A percentile compares a stretch with the other conserved stretches of the same genome.
phyloP scores from a whole-genome alignment of 441 rosid species.

The Eruca vesicaria region DNA sequence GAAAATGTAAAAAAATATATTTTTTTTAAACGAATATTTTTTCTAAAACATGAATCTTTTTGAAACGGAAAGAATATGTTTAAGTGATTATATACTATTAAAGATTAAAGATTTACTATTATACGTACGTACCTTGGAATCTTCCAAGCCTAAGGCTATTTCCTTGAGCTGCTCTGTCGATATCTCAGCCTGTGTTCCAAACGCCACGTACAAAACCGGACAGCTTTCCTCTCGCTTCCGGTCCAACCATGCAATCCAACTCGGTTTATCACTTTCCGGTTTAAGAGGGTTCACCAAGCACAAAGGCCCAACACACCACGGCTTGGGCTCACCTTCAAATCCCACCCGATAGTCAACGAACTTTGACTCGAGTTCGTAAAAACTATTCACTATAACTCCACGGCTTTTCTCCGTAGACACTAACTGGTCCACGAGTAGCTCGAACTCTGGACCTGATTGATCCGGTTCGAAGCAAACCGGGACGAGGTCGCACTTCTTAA shows the following conservation, averaged over 20 bases:
- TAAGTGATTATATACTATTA: too few species aligned
- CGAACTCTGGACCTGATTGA: not conserved
- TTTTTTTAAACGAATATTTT: too few species aligned
- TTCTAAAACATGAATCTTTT: too few species aligned
- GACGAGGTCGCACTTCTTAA: not conserved
- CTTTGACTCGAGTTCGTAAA: not conserved
- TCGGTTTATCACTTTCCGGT: not conserved
- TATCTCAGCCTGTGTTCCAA: slow-evolving; percentile 4
- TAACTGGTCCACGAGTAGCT: not conserved
- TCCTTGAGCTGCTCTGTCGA: slow-evolving; percentile 4
- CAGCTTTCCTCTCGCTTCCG: not conserved
- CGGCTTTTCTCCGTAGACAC: not conserved
- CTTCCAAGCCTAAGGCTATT: not conserved
- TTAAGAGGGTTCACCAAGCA: not conserved
- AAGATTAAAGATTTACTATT: not conserved
- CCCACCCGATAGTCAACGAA: not conserved
- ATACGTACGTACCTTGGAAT: slow-evolving; percentile 7
- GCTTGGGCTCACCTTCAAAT: not conserved
- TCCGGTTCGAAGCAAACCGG: not conserved
- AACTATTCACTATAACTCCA: not conserved
- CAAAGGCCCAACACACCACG: slow-evolving; percentile 6
- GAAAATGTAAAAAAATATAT: too few species aligned
- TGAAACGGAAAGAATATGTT: not conserved
- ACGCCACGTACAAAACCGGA: slow-evolving; percentile 5
- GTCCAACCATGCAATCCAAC: slow-evolving; percentile 4